Conservation (phyloP, 23 red algal genomes). For the Agarophyton chilense region DNA sequence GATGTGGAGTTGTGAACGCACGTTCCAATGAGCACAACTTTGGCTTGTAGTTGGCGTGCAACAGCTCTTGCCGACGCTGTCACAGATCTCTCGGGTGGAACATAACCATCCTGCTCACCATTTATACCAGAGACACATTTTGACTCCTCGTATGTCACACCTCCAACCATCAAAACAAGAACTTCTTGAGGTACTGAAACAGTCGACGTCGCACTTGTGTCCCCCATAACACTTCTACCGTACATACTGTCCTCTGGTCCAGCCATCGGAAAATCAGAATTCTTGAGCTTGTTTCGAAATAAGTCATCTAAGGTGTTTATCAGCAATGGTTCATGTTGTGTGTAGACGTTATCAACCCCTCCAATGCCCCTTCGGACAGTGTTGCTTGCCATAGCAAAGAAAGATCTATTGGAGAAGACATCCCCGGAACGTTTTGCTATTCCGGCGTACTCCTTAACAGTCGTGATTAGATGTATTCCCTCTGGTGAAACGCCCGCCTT, state of each 20-base stretch:
- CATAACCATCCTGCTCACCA: constrained; percentile 52
- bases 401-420: constrained; percentile 90
- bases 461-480: constrained; percentile 52
- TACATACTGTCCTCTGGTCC: constrained; percentile 33
- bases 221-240: constrained; percentile 30
- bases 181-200: constrained; percentile 69
- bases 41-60: constrained; percentile 32
- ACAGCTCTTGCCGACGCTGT: constrained; percentile 71
- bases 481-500: constrained; percentile 28
- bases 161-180: constrained; percentile 78
- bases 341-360: constrained; percentile 93
- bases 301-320: constrained; percentile 82
- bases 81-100: constrained; percentile 67
- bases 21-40: constrained; percentile 74
- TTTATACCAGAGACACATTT: constrained; percentile 84
- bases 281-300: constrained; percentile 62
- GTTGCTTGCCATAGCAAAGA: constrained; percentile 88
- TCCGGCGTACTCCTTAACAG: constrained; percentile 80
- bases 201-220: constrained; percentile 2
- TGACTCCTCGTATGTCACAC: constrained; percentile 89
- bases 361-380: constrained; percentile 89
- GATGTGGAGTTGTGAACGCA: constrained; percentile 82
- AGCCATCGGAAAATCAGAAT: constrained; percentile 52
- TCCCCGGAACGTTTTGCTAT: constrained; percentile 74
- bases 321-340: constrained; percentile 96